Base-by-base conservation (phyloP, 2,329 filamentous ascomycete species). In the Monosporascus sp. region DNA sequence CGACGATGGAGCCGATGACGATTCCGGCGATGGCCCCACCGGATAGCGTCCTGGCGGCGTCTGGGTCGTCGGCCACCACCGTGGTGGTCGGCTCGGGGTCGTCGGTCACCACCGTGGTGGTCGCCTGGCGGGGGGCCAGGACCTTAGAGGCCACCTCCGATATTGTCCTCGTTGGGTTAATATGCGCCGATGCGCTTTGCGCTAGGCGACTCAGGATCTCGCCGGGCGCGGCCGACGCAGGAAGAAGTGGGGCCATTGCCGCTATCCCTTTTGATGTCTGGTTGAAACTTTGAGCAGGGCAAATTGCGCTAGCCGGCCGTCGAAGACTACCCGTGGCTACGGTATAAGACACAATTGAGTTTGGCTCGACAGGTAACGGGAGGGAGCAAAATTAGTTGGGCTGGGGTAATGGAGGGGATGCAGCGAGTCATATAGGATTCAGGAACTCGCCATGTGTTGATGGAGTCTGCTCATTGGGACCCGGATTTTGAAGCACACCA, bases 21-120 rank as follows among this genome's bases (percentile, higher is more conserved):
- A 79, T 79, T 46, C 76, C 77, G 1, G 75, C 76, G 48, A 80
- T 79, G 47, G 75, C 76, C 46, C 77, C 77, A 48, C 74, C 75
- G 43, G 67, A 72, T 14, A 80, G 68, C 57, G n/a, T 54, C 63
- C 0, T 60, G 60, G 2, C 56, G 49, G 6, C 57, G 55, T 39
- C 56, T 54, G 46, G 56, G 47, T 55, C 46, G 37, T 58, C 54
- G 7, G 55, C 48, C 44, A 66, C 51, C 39, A 65, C 60, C 2
- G 63, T 64, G n/a, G 65, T 25, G 24, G 24, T n/a, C n/a, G n/a
- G n/a, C n/a, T n/a, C n/a, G n/a, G 46, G 56, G 47, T 55, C 46
- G 37, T 58, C 54, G 7, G 55, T 49, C 44, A 66, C 51, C 39
- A 65, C 60, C 2, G 63, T 64, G 24, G 24, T 64, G 4, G 64